Percentiles rank a stretch among this genome's conserved stretches.
Conservation (phyloP, 352 stramenopile species). For the Pelagophyceae sp. region DNA sequence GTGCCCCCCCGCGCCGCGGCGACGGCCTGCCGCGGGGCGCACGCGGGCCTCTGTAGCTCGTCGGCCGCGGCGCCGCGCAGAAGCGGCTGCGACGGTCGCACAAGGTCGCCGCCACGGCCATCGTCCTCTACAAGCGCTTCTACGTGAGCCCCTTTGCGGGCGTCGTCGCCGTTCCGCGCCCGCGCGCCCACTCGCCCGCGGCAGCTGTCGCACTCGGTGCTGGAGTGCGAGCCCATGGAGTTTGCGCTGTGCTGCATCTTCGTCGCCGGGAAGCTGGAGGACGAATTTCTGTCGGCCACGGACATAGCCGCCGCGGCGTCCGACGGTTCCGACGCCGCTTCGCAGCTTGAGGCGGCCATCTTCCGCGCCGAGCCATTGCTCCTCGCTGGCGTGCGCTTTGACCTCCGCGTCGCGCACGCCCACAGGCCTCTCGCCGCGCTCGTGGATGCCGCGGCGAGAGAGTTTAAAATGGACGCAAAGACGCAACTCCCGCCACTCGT, state of each 20-base stretch:
- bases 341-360: not conserved
- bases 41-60: no score
- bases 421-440: not conserved
- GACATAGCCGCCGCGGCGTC: not conserved
- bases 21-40: no score
- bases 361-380: not conserved
- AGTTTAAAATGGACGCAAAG: no score
- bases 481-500: not conserved
- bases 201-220: not conserved
- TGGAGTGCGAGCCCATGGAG: not conserved
- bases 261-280: not conserved
- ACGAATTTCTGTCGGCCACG: not conserved
- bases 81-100: not conserved
- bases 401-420: not conserved
- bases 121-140: slow-evolving; percentile 2
- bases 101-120: not conserved
- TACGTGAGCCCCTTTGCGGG: no score
- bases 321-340: not conserved
- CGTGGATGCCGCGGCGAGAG: no score
- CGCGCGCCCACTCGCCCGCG: no score
- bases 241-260: not conserved
- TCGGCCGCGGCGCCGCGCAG: no score
- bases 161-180: no score
- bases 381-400: not conserved
- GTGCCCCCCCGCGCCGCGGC: no score